These are phyloP conservation scores for Lipomyces mesembrius DNA, from an alignment of 805 yeast species.

Conservation along the genomic window DNA sequence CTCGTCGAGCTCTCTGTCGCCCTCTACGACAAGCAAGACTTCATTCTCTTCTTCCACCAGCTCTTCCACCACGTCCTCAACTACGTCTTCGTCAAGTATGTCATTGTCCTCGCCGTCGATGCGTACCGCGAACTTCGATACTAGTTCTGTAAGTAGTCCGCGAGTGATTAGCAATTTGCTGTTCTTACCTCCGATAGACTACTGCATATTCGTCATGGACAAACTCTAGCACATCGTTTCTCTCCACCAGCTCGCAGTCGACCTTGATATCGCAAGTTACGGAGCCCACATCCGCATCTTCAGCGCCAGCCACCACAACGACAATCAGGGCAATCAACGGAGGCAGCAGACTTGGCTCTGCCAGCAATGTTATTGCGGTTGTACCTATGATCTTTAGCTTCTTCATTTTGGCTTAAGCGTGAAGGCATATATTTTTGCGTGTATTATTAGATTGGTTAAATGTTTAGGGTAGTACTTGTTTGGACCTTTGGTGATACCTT, in stretches of 20 bases:
- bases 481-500: neutral
- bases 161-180: neutral
- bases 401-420: slow-evolving; percentile 1
- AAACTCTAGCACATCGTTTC: slow-evolving; percentile 15
- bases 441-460: neutral
- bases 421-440: neutral
- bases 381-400: slow-evolving; percentile 1
- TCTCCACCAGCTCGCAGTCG: neutral
- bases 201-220: slow-evolving; percentile 3
- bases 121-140: neutral
- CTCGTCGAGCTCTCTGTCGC: slow-evolving; percentile 11
- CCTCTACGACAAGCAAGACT: slow-evolving; percentile 2
- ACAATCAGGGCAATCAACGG: slow-evolving; percentile 2
- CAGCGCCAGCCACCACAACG: neutral
- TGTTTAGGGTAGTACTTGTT: neutral
- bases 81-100: neutral
- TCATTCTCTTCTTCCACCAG: neutral
- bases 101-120: slow-evolving; percentile 4
- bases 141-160: neutral
- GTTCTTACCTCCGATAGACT: neutral
- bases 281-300: neutral
- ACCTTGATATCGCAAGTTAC: neutral
- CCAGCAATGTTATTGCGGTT: neutral
- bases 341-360: neutral
- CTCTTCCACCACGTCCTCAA: neutral